phyloP scores from a whole-genome alignment of 352 stramenopile species.

The Aphanomyces cochlioides region DNA sequence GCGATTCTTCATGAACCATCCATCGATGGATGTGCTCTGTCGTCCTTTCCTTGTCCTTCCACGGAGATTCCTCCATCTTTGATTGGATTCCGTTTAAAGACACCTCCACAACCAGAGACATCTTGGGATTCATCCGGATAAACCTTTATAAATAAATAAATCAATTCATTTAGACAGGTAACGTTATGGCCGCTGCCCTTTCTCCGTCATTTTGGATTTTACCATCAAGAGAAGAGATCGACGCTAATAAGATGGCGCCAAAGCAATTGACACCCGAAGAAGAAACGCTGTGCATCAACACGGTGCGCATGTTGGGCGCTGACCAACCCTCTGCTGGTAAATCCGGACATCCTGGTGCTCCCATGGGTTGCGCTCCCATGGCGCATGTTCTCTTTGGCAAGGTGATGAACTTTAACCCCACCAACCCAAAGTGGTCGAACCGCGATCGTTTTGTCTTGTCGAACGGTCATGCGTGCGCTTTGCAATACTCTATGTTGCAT shows the following conservation, averaged over 20 bases:
- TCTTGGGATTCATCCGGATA: too few relatives aligned
- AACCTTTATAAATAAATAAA: too few relatives aligned
- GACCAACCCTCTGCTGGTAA: conserved; percentile 98
- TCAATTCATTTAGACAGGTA: too few relatives aligned
- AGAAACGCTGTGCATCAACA: conserved; percentile 93
- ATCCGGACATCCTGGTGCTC: conserved; percentile 95
- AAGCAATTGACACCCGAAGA: conserved; percentile 33
- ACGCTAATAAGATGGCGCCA: background rate
- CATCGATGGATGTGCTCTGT: too few relatives aligned
- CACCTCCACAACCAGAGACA: too few relatives aligned
- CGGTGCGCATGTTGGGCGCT: conserved; percentile 94
- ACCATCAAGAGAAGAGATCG: background rate
- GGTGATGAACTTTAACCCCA: conserved; percentile 84
- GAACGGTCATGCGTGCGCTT: conserved; percentile 98
- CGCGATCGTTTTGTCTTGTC: conserved; percentile 99
- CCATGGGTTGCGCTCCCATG: conserved; percentile 99
- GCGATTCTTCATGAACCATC: too few relatives aligned
- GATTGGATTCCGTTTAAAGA: too few relatives aligned
- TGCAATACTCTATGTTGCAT: conserved; percentile 99
- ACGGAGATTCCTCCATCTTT: too few relatives aligned
- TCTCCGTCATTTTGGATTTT: too few relatives aligned
- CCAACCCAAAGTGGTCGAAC: conserved; percentile 89
- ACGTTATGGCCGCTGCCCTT: too few relatives aligned
- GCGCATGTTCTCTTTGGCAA: conserved; percentile 95
- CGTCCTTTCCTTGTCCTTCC: too few relatives aligned